Evolutionary conservation across 176 grass and related monocot genomes (phyloP).

Genomic region (Eleusine indica): DNA sequence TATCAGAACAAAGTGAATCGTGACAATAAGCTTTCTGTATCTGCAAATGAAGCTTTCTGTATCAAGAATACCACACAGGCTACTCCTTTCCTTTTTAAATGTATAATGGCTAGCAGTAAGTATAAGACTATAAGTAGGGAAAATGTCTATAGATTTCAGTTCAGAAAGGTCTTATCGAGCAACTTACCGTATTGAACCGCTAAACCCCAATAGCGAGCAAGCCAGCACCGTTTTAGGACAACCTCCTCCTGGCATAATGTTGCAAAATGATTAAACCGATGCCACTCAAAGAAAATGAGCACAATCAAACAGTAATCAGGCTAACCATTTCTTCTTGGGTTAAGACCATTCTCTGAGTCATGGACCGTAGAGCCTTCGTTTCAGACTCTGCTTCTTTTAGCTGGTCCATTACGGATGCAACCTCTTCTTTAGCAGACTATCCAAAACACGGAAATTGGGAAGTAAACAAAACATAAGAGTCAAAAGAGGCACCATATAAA

Average conservation of each 20-base stretch:
- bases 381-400: constrained; percentile 81
- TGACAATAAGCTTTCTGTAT: background rate
- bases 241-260: constrained; percentile 88
- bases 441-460: constrained; percentile 34
- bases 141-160: constrained; percentile 5
- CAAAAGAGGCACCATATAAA: constrained; percentile 25
- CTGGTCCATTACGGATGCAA: constrained; percentile 60
- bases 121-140: background rate
- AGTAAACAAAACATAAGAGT: constrained; percentile 19
- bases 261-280: constrained; percentile 39
- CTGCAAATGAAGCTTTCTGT: constrained; percentile 13
- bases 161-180: constrained; percentile 18
- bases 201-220: constrained; percentile 98
- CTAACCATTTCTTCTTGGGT: constrained; percentile 97
- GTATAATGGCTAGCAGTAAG: background rate
- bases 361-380: constrained; percentile 76
- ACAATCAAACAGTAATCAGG: constrained; percentile 29
- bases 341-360: constrained; percentile 96
- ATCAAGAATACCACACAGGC: constrained; percentile 5
- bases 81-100: constrained; percentile 29
- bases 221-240: constrained; percentile 98
- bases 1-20: constrained; percentile 35
- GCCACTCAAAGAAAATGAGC: constrained; percentile 22
- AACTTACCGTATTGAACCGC: constrained; percentile 92
- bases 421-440: constrained; percentile 85